Base-by-base conservation (phyloP, 1,139 yeast genomes). In the Suhomyces ambrosiae region DNA sequence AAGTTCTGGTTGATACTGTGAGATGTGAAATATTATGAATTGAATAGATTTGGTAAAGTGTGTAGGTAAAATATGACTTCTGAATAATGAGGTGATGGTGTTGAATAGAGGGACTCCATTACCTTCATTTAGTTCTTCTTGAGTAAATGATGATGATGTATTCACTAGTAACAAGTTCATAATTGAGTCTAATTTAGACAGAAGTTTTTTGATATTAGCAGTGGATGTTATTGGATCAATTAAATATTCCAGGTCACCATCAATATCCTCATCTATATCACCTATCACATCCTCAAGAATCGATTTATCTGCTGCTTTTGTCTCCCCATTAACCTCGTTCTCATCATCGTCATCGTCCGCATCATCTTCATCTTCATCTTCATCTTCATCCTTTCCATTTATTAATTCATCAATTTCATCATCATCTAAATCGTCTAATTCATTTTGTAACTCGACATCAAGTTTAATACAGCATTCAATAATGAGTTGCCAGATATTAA, bases 371-470 rank as follows among this genome's bases (percentile, higher is more conserved):
- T 49, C 57, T 9, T 54, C 67, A 4, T 49, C 61, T 11, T 58
- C 65, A 5, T 58, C 65, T 1, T 69, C 79, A 3, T 73, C 82
- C 4, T 67, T 73, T 1, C 74, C 79, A 25, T 73, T 76, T n/a
- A 74, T 77, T 17, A 74, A 76, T 25, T 76, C 84, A 27, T 82
- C 84, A 32, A 80, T 78, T 42, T 81, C 87, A 38, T 86, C 96
- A 53, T 87, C 96, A 44, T 71, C 76, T 38, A 84, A 68, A 47
- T 87, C 95, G 49, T 87, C 96, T 45, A 86, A 63, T 52, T 86
- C 95, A 53, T 87, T 89, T 55, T 88, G 96, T 43, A 90, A 69
- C 60, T 89, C 97, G n/a, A 90, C 96, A 61, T 92, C 98, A 30
- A 92, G 69, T 49, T 88, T 86, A 44, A 92, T 88, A 38, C 87